Evolutionary conservation across 1,284 basidiomycete genomes (phyloP).

Genomic region (Melanopsichium pennsylvanicum): DNA sequence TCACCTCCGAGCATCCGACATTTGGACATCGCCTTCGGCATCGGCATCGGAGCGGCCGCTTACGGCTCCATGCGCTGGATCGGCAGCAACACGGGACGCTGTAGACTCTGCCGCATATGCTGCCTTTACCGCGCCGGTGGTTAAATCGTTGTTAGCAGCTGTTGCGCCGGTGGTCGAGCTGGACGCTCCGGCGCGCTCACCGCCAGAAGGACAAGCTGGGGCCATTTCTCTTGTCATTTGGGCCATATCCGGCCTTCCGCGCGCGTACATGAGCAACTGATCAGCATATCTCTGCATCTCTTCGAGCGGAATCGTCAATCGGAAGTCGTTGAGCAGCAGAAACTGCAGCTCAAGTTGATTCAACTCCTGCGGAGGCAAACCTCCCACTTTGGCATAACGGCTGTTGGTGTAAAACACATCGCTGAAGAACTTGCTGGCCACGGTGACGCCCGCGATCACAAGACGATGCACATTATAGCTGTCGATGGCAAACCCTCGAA

Average conservation of each 20-base stretch:
- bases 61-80: not conserved
- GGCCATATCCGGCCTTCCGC: constrained; percentile 35
- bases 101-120: no score
- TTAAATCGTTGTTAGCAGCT: not conserved
- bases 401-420: constrained; percentile 99
- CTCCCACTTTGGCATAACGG: constrained; percentile 96
- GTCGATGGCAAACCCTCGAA: constrained; percentile 87
- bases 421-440: constrained; percentile 97
- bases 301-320: constrained; percentile 81
- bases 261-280: constrained; percentile 74
- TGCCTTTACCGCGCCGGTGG: not conserved
- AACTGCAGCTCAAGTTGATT: constrained; percentile 98
- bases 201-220: not conserved
- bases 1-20: constrained; percentile 19
- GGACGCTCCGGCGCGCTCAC: not conserved
- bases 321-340: constrained; percentile 92
- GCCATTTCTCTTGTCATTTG: constrained; percentile 21
- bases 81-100: no score
- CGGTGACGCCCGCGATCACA: constrained; percentile 95
- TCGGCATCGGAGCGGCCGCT: constrained; percentile 3
- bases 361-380: constrained; percentile 88
- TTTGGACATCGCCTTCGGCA: constrained; percentile 34
- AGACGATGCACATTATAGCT: constrained; percentile 95
- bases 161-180: not conserved
- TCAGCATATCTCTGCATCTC: constrained; percentile 97